These are phyloP conservation scores for Ustilago tritici DNA, from an alignment of 1,284 basidiomycete species.

Conservation along the genomic window DNA sequence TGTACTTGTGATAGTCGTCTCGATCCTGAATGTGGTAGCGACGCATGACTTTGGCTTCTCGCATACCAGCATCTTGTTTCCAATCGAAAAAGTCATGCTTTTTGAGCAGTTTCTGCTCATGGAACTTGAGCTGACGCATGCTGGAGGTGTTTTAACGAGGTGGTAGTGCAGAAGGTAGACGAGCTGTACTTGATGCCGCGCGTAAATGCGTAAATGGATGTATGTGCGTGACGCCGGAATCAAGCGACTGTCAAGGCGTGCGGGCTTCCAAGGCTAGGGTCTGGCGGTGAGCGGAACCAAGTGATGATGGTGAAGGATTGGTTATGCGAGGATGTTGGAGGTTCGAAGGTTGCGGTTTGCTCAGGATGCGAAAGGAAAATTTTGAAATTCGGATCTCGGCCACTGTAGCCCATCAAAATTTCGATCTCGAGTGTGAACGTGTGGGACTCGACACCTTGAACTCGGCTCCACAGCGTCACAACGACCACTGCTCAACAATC, in stretches of 20 bases:
- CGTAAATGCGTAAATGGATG: no score
- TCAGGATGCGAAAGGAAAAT: slow-evolving; percentile 14
- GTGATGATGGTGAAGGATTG: background rate
- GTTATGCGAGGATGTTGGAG: background rate
- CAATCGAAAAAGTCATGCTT: slow-evolving; percentile 77
- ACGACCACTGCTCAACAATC: no score
- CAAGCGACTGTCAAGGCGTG: no score
- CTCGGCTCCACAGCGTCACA: background rate
- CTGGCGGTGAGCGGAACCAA: no score
- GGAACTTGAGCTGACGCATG: slow-evolving; percentile 68
- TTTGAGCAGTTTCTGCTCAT: slow-evolving; percentile 69
- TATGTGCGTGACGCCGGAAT: no score
- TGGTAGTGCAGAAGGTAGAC: background rate
- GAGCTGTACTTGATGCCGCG: no score
- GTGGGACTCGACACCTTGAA: background rate
- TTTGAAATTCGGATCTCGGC: slow-evolving; percentile 38
- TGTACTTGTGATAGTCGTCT: slow-evolving; percentile 98
- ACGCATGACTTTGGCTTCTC: slow-evolving; percentile 95
- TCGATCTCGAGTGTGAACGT: background rate
- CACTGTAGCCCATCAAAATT: background rate
- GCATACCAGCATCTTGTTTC: slow-evolving; percentile 92
- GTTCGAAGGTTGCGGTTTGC: background rate
- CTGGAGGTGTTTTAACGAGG: slow-evolving; percentile 4
- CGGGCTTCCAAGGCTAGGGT: no score
- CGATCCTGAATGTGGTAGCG: slow-evolving; percentile 80